These are phyloP conservation scores for Hibiscus trionum DNA, from an alignment of 345 rosid genomes.

Conservation along the genomic window DNA sequence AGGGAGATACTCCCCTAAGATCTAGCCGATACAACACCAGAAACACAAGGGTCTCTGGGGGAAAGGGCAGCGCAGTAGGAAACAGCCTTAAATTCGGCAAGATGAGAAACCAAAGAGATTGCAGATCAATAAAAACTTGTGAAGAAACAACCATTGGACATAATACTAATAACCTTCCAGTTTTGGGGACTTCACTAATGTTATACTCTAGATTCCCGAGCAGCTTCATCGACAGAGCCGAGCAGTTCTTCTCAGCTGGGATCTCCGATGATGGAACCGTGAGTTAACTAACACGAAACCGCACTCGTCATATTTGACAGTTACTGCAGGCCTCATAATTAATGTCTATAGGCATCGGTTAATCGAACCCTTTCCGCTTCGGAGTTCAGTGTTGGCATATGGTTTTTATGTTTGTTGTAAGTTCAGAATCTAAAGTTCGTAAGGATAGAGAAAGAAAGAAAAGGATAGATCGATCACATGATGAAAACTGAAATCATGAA, in stretches of 20 bases:
- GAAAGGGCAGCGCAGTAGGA: constrained; percentile 29
- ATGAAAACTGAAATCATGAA: too few species aligned
- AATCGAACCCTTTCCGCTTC: too few species aligned
- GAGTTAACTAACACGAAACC: not conserved
- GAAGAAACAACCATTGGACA: constrained; percentile 37
- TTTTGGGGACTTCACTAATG: constrained; percentile 32
- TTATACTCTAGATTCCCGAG: constrained; percentile 51
- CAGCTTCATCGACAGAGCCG: constrained; percentile 51
- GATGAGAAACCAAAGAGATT: constrained; percentile 45
- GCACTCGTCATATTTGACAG: not conserved
- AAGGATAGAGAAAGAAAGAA: too few species aligned
- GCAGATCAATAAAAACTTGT: constrained; percentile 31
- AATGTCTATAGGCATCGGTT: too few species aligned
- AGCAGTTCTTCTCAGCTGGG: constrained; percentile 47
- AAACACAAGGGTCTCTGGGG: constrained; percentile 22
- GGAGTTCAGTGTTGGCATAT: too few species aligned
- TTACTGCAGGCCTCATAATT: not conserved
- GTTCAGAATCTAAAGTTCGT: too few species aligned
- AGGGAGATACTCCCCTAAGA: constrained; percentile 27
- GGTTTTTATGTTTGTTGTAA: too few species aligned
- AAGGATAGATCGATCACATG: too few species aligned
- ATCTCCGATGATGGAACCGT: not conserved
- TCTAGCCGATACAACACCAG: constrained; percentile 30
- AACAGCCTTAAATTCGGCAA: constrained; percentile 34
- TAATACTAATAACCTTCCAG: constrained; percentile 13